Percentiles rank a stretch among this genome's conserved stretches.
These are phyloP conservation scores for Evansstolkia leycettana DNA, from an alignment of 495 filamentous ascomycete genomes.

Conservation along the genomic window DNA sequence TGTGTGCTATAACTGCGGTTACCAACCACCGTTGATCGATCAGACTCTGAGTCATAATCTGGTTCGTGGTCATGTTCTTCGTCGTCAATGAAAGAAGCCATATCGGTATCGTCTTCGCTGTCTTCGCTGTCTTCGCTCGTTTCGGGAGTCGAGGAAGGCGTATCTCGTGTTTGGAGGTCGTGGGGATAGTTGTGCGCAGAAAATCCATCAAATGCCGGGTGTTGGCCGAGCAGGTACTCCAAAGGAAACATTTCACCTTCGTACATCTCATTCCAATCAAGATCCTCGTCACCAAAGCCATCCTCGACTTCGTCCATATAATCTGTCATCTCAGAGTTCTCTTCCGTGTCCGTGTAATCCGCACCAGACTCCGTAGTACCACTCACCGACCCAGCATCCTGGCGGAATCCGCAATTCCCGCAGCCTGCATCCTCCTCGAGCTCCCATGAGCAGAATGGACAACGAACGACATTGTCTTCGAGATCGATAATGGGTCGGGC, in stretches of 20 bases:
- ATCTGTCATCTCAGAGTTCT: constrained; percentile 22
- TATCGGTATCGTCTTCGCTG: constrained; percentile 10
- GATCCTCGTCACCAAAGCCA: constrained; percentile 18
- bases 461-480: constrained; percentile 51
- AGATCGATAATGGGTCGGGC: constrained; percentile 38
- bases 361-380: constrained; percentile 8
- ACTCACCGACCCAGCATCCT: constrained; percentile 25
- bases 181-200: background rate
- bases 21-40: constrained; percentile 20
- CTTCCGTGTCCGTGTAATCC: constrained; percentile 18
- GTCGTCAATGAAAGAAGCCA: constrained; percentile 9
- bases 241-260: constrained; percentile 5
- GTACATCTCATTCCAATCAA: constrained; percentile 11
- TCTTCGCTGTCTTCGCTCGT: constrained; percentile 16
- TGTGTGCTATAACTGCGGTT: constrained; percentile 5
- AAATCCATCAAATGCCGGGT: background rate
- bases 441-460: constrained; percentile 55
- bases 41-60: constrained; percentile 14
- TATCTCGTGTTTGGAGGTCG: background rate
- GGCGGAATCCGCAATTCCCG: constrained; percentile 37
- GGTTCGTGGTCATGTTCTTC: constrained; percentile 9
- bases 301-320: constrained; percentile 27
- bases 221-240: constrained; percentile 2
- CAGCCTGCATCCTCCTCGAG: constrained; percentile 45
- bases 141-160: constrained; percentile 3